These are phyloP conservation scores for Begonia masoniana DNA, from an alignment of 306 rosid genomes.

Conservation along the genomic window DNA sequence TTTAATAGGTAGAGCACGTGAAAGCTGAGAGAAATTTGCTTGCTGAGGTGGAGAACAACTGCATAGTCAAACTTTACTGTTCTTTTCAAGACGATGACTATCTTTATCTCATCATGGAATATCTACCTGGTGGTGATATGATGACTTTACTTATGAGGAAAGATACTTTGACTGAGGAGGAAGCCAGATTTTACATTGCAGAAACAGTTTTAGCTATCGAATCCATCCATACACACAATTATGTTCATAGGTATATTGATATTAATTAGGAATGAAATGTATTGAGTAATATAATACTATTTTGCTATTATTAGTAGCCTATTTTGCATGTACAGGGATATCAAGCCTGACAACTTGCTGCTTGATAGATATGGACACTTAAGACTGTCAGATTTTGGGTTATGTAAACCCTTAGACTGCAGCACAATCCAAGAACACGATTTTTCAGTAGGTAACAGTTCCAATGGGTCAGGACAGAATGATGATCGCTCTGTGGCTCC, in stretches of 20 bases:
- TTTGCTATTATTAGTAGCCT: neutral
- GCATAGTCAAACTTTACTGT: slow-evolving; percentile 90
- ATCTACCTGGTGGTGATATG: slow-evolving; percentile 98
- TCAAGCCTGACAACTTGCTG: slow-evolving; percentile 92
- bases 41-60: slow-evolving; percentile 97
- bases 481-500: slow-evolving; percentile 49
- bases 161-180: slow-evolving; percentile 87
- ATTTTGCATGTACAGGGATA: slow-evolving; percentile 58
- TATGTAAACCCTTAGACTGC: slow-evolving; percentile 96
- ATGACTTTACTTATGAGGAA: slow-evolving; percentile 99
- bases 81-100: slow-evolving; percentile 91
- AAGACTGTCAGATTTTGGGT: slow-evolving; percentile 93
- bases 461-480: slow-evolving; percentile 46
- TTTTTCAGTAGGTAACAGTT: slow-evolving; percentile 42
- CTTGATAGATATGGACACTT: slow-evolving; percentile 91
- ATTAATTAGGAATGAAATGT: too few species aligned
- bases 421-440: slow-evolving; percentile 70
- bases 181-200: slow-evolving; percentile 88
- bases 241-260: slow-evolving; percentile 65
- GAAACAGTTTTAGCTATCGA: slow-evolving; percentile 87
- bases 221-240: slow-evolving; percentile 91
- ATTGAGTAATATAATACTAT: too few species aligned
- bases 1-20: slow-evolving; percentile 83
- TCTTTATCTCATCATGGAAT: slow-evolving; percentile 95
- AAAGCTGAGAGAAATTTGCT: slow-evolving; percentile 96